A percentile compares a stretch with the other conserved stretches of the same genome.
phyloP scores from a whole-genome alignment of 2,329 filamentous ascomycete species.

The Phoma sp. region DNA sequence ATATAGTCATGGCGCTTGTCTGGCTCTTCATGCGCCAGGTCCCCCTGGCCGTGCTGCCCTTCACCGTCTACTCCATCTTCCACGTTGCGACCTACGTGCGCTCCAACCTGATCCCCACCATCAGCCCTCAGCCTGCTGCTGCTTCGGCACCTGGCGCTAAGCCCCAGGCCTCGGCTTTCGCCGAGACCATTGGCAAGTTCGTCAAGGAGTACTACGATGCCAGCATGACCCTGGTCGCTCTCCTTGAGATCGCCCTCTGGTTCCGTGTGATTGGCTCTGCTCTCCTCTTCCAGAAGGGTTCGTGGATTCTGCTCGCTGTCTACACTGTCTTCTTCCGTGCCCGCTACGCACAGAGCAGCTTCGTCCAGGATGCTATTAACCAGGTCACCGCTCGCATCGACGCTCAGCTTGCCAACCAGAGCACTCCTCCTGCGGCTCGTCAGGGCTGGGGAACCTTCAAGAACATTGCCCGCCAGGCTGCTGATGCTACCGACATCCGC shows the following conservation, averaged over 20 bases:
- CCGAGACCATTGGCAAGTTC: constrained; percentile 86
- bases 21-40: constrained; percentile 94
- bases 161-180: constrained; percentile 67
- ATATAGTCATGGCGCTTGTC: constrained; percentile 84
- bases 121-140: constrained; percentile 70
- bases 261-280: constrained; percentile 80
- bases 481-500: constrained; percentile 78
- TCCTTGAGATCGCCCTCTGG: constrained; percentile 88
- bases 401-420: constrained; percentile 82
- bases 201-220: constrained; percentile 98
- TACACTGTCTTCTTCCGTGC: constrained; percentile 95
- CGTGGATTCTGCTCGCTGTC: constrained; percentile 83
- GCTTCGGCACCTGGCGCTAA: constrained; percentile 60
- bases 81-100: constrained; percentile 97
- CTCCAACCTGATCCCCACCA: constrained; percentile 86
- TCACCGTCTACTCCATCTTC: constrained; percentile 97
- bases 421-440: constrained; percentile 78
- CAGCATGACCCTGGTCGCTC: constrained; percentile 91
- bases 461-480: constrained; percentile 72
- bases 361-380: constrained; percentile 84
- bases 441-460: constrained; percentile 84
- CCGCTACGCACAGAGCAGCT: constrained; percentile 85
- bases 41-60: constrained; percentile 88
- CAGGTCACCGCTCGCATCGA: constrained; percentile 78
- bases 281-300: constrained; percentile 85